Evolutionary conservation across 1,284 basidiomycete species (phyloP).

Genomic region (Cryptococcus floricola): DNA sequence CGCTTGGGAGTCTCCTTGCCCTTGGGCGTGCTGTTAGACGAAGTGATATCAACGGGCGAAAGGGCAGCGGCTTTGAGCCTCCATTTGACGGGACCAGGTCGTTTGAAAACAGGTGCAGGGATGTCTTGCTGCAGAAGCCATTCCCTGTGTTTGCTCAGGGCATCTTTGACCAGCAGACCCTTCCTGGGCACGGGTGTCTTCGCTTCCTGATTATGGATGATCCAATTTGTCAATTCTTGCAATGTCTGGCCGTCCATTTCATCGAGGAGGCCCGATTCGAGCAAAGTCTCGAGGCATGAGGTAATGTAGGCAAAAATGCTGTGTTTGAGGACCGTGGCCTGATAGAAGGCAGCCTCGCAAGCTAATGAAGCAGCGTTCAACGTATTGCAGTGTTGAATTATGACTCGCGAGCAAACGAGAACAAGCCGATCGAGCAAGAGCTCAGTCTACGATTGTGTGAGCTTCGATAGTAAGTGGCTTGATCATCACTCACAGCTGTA

Average conservation of each 20-base stretch:
- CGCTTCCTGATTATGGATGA: constrained; percentile 61
- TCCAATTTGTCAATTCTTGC: constrained; percentile 62
- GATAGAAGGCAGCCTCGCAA: constrained; percentile 73
- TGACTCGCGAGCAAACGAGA: constrained; percentile 71
- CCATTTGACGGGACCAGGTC: constrained; percentile 28
- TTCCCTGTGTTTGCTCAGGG: constrained; percentile 63
- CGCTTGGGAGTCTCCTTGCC: not conserved
- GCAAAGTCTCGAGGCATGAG: constrained; percentile 79
- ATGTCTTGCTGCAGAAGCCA: constrained; percentile 82
- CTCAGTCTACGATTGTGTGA: constrained; percentile 63
- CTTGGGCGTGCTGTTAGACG: constrained; percentile 19
- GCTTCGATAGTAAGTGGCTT: not conserved
- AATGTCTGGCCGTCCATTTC: constrained; percentile 64
- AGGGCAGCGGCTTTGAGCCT: constrained; percentile 54
- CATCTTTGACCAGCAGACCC: constrained; percentile 56
- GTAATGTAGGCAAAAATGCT: constrained; percentile 77
- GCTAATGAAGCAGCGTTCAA: constrained; percentile 79
- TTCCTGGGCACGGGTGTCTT: constrained; percentile 67
- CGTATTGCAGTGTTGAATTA: constrained; percentile 67
- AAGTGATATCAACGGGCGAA: constrained; percentile 52
- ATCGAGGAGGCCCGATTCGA: constrained; percentile 76
- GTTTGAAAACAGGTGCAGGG: constrained; percentile 61
- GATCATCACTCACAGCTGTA: constrained; percentile 61
- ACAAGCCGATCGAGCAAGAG: constrained; percentile 80
- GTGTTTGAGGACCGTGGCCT: constrained; percentile 66